A percentile compares a stretch with the other conserved stretches of the same genome.
These are phyloP conservation scores for Vaccinium myrtillus DNA, from an alignment of 148 eudicot genomes.

Conservation along the genomic window DNA sequence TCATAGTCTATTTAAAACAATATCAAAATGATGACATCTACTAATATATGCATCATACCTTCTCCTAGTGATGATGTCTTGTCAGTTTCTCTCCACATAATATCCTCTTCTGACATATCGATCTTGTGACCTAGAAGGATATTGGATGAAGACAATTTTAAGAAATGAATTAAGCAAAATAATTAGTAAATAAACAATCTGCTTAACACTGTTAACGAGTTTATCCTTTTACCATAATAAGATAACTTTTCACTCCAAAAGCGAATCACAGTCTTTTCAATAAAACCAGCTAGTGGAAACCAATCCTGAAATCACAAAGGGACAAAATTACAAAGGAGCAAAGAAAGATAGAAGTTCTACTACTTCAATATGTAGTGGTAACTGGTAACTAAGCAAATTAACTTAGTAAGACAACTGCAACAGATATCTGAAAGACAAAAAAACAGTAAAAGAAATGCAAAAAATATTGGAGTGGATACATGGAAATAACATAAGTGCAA, in stretches of 20 bases:
- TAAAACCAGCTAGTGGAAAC: constrained; percentile 54
- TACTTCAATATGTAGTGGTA: neutral
- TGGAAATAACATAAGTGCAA: neutral
- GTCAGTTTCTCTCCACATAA: constrained; percentile 23
- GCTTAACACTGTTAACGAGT: neutral
- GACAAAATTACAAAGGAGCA: neutral
- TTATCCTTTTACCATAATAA: constrained; percentile 38
- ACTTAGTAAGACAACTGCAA: constrained; percentile 38
- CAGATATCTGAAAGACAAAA: constrained; percentile 52
- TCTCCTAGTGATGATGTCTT: constrained; percentile 24
- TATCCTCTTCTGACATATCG: constrained; percentile 25
- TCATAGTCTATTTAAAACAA: neutral
- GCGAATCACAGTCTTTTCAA: constrained; percentile 51
- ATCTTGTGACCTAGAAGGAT: constrained; percentile 26
- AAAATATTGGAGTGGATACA: neutral
- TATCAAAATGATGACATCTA: neutral
- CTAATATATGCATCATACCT: constrained; percentile 30
- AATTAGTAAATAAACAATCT: constrained; percentile 1
- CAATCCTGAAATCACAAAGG: constrained; percentile 60
- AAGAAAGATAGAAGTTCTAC: neutral
- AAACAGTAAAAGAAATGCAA: neutral
- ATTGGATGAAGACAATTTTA: constrained; percentile 1
- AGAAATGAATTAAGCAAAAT: neutral
- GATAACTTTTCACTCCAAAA: constrained; percentile 55
- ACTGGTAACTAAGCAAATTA: neutral